Base-by-base conservation (phyloP, 345 rosid genomes). In the Rhodomyrtus tomentosa region DNA sequence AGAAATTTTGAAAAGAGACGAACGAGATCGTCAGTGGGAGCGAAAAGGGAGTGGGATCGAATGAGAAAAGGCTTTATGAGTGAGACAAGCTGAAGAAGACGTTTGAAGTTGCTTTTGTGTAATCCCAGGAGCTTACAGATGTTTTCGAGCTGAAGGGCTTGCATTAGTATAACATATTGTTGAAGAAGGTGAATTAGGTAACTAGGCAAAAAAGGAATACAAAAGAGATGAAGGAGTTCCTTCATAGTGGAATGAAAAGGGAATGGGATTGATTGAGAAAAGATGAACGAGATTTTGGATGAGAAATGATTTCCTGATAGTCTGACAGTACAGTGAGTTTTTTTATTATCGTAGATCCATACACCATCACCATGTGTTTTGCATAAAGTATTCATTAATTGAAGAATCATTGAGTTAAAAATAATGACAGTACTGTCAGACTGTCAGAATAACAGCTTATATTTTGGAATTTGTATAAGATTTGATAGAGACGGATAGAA, bases 401-500 rank as follows among this genome's bases (percentile, higher is more conserved):
- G n/a, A n/a, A n/a, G n/a, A n/a, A n/a, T n/a, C n/a, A n/a, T n/a
- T n/a, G n/a, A n/a, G n/a, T n/a, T n/a, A n/a, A n/a, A n/a, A n/a
- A n/a, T n/a, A n/a, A n/a, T n/a, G n/a, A n/a, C n/a, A n/a, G n/a
- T n/a, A n/a, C n/a, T n/a, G n/a, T n/a, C n/a, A n/a, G n/a, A n/a
- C n/a, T n/a, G n/a, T n/a, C n/a, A n/a, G n/a, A n/a, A n/a, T n/a
- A n/a, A n/a, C n/a, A n/a, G n/a, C n/a, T n/a, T n/a, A n/a, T n/a
- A 51, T 51, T 51, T 51, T 5, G 6, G 15, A 51, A 15, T 15
- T 5, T 51, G 53, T 0, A 54, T 18, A 32, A 36, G 24, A 68
- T 68, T 36, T 1, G 13, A 68, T 9, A 36, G 13, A 1, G 13
- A 36, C 10, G 0, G 12, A 10, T 7, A 32, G 0, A 68, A 68